Evolutionary conservation across 2,329 filamentous ascomycete genomes (phyloP).

Genomic region (Fusarium mexicanum): DNA sequence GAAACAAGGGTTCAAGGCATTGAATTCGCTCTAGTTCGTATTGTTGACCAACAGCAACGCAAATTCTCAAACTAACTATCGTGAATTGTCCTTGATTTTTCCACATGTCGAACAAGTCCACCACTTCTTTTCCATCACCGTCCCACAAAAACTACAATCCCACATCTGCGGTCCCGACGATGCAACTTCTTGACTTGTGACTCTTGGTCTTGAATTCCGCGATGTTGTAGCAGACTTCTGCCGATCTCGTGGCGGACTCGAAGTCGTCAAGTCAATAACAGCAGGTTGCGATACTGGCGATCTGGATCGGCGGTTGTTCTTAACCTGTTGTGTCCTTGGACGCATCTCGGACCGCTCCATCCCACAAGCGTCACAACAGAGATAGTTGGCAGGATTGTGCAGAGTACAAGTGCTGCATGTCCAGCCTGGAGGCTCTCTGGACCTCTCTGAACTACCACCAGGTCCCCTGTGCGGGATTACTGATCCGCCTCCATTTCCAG

Average conservation of each 20-base stretch:
- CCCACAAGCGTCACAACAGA: conserved; percentile 67
- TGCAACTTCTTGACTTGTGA: conserved; percentile 1
- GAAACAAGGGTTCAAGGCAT: conserved; percentile 20
- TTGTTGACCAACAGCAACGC: not conserved
- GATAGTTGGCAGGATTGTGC: conserved; percentile 60
- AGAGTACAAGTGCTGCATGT: conserved; percentile 66
- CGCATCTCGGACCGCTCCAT: conserved; percentile 48
- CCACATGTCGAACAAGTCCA: conserved; percentile 67
- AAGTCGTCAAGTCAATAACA: conserved; percentile 51
- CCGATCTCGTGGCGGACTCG: conserved; percentile 43
- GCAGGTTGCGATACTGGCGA: conserved; percentile 22
- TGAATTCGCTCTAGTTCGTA: conserved; percentile 17
- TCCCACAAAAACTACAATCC: conserved; percentile 63
- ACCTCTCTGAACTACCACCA: conserved; percentile 7
- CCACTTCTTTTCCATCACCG: conserved; percentile 62
- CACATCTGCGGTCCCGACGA: conserved; percentile 51
- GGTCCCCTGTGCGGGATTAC: conserved; percentile 37
- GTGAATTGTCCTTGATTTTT: conserved; percentile 62
- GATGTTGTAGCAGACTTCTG: conserved; percentile 1
- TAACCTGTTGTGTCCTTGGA: conserved; percentile 20
- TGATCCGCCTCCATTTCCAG: conserved; percentile 53
- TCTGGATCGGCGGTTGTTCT: conserved; percentile 30
- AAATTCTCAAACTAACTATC: conserved; percentile 34
- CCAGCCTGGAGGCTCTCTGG: conserved; percentile 53
- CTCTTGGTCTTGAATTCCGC: not conserved